Base-by-base conservation (phyloP, 495 filamentous ascomycete species). In the Tirmania nivea region DNA sequence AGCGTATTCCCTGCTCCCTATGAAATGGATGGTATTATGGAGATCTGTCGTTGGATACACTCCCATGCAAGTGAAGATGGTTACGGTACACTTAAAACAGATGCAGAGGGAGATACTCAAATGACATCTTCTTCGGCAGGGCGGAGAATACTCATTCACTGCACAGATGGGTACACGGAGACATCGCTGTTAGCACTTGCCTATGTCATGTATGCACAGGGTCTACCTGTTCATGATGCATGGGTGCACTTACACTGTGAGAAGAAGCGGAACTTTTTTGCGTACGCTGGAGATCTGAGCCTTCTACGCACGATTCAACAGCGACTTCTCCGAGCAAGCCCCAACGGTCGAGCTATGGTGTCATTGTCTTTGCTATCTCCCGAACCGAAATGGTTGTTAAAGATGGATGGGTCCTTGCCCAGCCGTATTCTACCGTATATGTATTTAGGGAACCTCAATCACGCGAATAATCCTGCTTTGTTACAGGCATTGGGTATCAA, bases 161-260 rank as follows among this genome's bases (percentile, higher is more conserved):
- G 90, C 65, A 78, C 80, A 1, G 90, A 97, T 68, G 90, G 90
- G 21, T 97, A 97, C 65, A 97, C 90, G 8, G 90, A 97, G 63
- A 88, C 81, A 9, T 84, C 89, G 1, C 68, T 96, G 52, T 71
- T 97, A 4, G 86, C 73, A 10, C 74, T 96, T 35, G 84, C 89
- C 19, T 97, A 95, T 66, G 82, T 78, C 66, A 93, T 89, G 75
- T 96, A 83, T 64, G 78, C 83, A 34, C 82, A 92, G 53, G 83
- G 84, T 7, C 70, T 82, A 9, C 78, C 89, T 0, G 76, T 83
- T 0, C 80, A 86, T 34, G 75, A 82, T 12, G 89, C 90, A 16
- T 95, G 88, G 88, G 71, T 95, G 14, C 72, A 77, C 54, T 69
- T 97, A 39, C 90, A 97, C 60, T 78, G 78, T 12, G 73, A 78